Conservation (phyloP, 805 yeast species). For the Sugiyamaella valdiviana region DNA sequence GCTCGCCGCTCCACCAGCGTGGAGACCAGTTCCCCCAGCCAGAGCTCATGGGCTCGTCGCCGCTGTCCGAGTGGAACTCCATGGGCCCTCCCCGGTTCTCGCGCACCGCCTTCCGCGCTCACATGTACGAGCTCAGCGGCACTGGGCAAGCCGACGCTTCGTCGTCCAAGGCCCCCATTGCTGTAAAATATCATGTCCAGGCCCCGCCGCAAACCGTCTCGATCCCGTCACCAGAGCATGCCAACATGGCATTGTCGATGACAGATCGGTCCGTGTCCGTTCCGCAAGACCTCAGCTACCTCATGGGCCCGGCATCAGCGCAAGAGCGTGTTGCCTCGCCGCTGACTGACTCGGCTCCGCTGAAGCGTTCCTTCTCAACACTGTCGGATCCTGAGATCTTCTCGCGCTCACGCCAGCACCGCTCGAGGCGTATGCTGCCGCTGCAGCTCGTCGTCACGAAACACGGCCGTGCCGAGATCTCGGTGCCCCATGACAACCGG, state of each 20-base stretch:
- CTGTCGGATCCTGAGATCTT: constrained; percentile 7
- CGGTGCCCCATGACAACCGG: neutral
- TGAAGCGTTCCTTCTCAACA: constrained; percentile 6
- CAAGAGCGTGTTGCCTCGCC: neutral
- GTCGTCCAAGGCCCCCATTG: neutral
- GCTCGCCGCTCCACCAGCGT: neutral
- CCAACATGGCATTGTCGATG: too few relatives aligned
- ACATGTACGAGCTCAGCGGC: neutral
- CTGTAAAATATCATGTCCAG: neutral
- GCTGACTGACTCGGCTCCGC: neutral
- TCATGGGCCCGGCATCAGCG: neutral
- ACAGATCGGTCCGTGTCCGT: neutral
- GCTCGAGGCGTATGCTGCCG: neutral
- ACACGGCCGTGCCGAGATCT: constrained; percentile 10
- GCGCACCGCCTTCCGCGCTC: neutral
- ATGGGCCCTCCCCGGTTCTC: neutral
- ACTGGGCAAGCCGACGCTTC: neutral
- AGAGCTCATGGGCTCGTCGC: neutral
- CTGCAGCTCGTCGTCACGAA: constrained; percentile 6
- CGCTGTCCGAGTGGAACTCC: neutral
- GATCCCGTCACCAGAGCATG: too few relatives aligned
- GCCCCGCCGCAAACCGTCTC: too few relatives aligned
- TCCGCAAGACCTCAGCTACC: neutral
- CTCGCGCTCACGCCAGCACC: neutral
- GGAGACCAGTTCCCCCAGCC: neutral